These are phyloP conservation scores for Alternaria postmessia DNA, from an alignment of 2,329 filamentous ascomycete genomes.

Conservation along the genomic window DNA sequence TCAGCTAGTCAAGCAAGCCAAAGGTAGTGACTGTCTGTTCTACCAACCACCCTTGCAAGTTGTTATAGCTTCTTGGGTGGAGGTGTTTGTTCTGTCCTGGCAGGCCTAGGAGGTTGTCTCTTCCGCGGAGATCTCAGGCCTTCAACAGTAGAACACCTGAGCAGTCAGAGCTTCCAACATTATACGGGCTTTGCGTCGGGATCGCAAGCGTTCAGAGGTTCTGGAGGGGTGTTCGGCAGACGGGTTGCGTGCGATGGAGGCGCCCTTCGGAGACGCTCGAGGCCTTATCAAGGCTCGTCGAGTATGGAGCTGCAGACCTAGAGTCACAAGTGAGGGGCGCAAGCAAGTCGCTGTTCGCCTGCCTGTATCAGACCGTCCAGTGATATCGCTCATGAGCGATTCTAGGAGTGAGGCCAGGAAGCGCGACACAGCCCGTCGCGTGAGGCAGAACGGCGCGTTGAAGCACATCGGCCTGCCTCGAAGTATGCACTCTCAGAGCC, in stretches of 20 bases:
- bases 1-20: neutral
- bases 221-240: neutral
- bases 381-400: neutral
- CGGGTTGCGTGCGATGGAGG: neutral
- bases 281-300: neutral
- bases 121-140: neutral
- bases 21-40: neutral
- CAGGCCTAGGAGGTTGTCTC: neutral
- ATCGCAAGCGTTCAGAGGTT: neutral
- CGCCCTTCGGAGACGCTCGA: neutral
- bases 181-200: neutral
- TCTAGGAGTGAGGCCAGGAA: neutral
- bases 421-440: constrained; percentile 1
- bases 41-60: neutral
- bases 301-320: neutral
- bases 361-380: neutral
- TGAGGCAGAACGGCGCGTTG: neutral
- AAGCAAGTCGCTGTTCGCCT: neutral
- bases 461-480: neutral
- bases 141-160: neutral
- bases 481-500: neutral
- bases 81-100: neutral
- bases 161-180: neutral
- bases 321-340: neutral
- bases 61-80: neutral